Base-by-base conservation (phyloP, 441 rosid species). In the Mallotus repandus region DNA sequence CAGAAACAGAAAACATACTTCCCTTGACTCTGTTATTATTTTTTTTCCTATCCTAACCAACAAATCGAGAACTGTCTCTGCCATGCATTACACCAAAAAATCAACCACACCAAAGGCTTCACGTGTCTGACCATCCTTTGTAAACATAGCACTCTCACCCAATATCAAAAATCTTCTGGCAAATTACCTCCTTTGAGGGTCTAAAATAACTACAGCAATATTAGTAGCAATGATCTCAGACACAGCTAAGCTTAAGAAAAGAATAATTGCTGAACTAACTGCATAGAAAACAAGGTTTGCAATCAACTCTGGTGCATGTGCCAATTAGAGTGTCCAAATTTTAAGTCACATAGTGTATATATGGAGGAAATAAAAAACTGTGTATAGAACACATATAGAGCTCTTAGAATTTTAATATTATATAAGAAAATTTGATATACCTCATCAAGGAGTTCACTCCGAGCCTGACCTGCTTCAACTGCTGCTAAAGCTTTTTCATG, bases 401-500 rank as follows among this genome's bases (percentile, higher is more conserved):
- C 12, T 56, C 60, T 56, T 21, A 56, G 8, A 2, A 21, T 56
- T 56, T 8, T 9, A 56, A n/a, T 35, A 19, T 15, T 21, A 48
- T 16, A 45, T 4, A 66, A 13, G 35, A 54, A 38, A 38, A 38
- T 54, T 18, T 53, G 41, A 45, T 48, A 53, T 84, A 96, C 99
- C 96, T 96, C 94, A 76, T 96, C 98, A 79, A 96, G 79, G 70
- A 96, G 96, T 82, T 93, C 98, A 79, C 89, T 91, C 60, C 92
- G 89, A 78, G 96, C 98, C 79, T 91, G 97, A 73, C 95, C 97
- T 56, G 98, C 97, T 86, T 96, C 99, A 77, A 89, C 99, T 66
- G 99, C 98, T 66, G 91, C 99, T 79, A 96, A 82, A 73, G 99
- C 99, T 84, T 96, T 96, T 83, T 96, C 99, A 79, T 96, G 98